Conservation (phyloP, 2,329 filamentous ascomycete species). For the Aspergillus puulaauensis region DNA sequence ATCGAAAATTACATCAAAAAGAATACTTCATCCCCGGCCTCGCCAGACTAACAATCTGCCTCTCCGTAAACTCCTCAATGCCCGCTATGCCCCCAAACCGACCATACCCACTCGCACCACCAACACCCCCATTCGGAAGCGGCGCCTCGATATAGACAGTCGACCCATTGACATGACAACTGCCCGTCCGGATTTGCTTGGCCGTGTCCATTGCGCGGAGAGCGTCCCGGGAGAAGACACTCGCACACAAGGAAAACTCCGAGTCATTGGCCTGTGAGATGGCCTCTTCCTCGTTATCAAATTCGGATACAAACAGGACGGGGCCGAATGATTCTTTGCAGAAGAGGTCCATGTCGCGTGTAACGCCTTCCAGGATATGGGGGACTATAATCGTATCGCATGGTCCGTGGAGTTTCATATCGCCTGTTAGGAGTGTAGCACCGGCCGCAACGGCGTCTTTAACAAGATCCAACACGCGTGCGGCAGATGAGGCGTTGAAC, state of each 20-base stretch:
- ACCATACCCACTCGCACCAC: background rate
- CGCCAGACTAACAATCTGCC: no score
- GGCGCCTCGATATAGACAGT: background rate
- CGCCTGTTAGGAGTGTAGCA: no score
- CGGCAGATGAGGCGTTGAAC: background rate
- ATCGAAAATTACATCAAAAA: no score
- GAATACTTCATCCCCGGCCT: no score
- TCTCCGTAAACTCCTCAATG: background rate
- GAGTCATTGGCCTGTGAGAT: background rate
- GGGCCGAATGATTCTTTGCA: background rate
- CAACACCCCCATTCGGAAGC: background rate
- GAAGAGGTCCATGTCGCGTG: background rate
- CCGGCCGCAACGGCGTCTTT: no score
- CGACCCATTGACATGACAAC: background rate
- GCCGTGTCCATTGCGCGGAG: no score
- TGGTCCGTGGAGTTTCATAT: no score
- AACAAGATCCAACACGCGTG: no score
- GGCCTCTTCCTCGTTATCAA: background rate
- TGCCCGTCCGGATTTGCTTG: background rate
- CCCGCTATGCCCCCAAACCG: background rate
- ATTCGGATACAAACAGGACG: background rate
- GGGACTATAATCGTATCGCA: background rate
- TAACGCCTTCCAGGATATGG: background rate
- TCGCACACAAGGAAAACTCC: background rate
- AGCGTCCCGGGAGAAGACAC: no score